phyloP scores from a whole-genome alignment of 83 land plant genomes.

The Diphasiastrum complanatum region DNA sequence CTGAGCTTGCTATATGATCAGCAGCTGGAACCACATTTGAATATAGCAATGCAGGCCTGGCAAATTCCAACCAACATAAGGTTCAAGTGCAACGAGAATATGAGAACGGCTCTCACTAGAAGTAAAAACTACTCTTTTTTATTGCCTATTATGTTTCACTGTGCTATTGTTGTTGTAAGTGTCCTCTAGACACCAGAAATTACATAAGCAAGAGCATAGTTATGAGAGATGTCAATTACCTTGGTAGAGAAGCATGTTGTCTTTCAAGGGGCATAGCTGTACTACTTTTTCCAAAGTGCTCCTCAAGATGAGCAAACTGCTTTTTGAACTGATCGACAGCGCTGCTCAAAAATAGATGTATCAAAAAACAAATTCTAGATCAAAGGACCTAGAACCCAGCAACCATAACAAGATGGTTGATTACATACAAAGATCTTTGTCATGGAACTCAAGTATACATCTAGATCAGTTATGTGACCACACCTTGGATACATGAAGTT shows the following conservation, averaged over 20 bases:
- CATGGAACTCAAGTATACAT: not conserved
- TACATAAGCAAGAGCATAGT: too few relatives aligned
- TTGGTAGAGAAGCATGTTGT: constrained; percentile 24
- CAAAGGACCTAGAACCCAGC: not conserved
- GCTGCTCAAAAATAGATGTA: not conserved
- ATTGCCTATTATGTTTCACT: not conserved
- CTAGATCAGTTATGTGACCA: not conserved
- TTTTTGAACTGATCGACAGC: constrained; percentile 23
- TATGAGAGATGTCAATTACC: constrained; percentile 6
- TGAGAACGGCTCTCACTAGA: too few relatives aligned
- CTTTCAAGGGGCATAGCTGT: constrained; percentile 11
- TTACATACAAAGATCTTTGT: not conserved
- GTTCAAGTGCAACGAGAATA: not conserved
- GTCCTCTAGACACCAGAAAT: not conserved
- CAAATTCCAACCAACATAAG: not conserved
- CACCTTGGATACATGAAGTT: constrained; percentile 26
- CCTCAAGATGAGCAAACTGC: constrained; percentile 27
- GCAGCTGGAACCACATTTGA: not conserved
- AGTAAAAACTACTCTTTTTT: too few relatives aligned
- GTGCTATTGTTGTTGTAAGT: not conserved
- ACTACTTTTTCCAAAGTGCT: constrained; percentile 5
- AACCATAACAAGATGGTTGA: not conserved
- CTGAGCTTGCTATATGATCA: not conserved
- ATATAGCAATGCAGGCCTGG: constrained; percentile 13
- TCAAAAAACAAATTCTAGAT: constrained; percentile 1